Conservation (phyloP, 2,329 filamentous ascomycete genomes). For the Escovopsis weberi region DNA sequence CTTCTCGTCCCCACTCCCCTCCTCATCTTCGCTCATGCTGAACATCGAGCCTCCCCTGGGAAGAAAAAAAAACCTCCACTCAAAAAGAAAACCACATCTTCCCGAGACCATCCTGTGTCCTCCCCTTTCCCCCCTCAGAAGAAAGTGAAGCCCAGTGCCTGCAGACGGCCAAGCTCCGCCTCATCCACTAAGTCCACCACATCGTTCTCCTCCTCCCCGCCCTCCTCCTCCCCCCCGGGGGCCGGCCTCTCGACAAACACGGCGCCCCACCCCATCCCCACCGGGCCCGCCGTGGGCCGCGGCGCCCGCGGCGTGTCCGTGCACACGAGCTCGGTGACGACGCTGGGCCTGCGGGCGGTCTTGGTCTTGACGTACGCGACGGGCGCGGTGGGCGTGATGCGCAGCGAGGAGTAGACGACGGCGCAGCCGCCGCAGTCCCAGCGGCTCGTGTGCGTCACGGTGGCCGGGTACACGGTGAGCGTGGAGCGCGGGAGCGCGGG, state of each 20-base stretch:
- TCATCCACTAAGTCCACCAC: too few relatives aligned
- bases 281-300: not conserved
- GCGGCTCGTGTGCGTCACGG: constrained; percentile 4
- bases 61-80: too few relatives aligned
- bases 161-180: too few relatives aligned
- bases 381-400: constrained; percentile 2
- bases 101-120: too few relatives aligned
- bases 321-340: constrained; percentile 3
- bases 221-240: too few relatives aligned
- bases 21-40: too few relatives aligned
- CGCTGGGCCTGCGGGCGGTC: constrained; percentile 1
- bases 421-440: constrained; percentile 5
- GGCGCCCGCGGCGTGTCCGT: not conserved
- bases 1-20: too few relatives aligned
- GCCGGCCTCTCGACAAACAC: not conserved
- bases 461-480: constrained; percentile 3
- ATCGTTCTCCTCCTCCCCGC: too few relatives aligned
- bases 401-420: constrained; percentile 6
- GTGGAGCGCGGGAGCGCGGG: constrained; percentile 4
- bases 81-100: too few relatives aligned
- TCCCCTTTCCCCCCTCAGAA: too few relatives aligned
- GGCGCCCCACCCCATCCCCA: not conserved
- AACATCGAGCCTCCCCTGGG: too few relatives aligned
- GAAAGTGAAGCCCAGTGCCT: too few relatives aligned
- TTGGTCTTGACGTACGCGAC: constrained; percentile 1